Evolutionary conservation across 2,329 filamentous ascomycete genomes (phyloP).

Genomic region (Verticillium nonalfalfae): DNA sequence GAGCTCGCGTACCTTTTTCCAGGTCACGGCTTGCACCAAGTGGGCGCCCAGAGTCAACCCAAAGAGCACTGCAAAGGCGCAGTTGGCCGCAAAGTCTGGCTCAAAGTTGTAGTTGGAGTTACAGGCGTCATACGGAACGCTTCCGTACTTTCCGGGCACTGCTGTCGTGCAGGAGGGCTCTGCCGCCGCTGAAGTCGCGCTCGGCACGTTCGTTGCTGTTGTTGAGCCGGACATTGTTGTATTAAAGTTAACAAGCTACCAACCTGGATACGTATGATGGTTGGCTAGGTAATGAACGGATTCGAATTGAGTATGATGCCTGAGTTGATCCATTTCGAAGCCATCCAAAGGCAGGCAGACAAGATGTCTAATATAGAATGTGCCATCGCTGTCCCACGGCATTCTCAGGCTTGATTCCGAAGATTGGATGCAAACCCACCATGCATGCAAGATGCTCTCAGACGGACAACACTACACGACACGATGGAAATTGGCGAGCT

Average conservation of each 20-base stretch:
- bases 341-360: background rate
- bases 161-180: slow-evolving; percentile 19
- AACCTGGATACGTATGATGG: background rate
- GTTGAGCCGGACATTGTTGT: background rate
- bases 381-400: background rate
- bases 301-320: too few relatives aligned
- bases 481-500: background rate
- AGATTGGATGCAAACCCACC: background rate
- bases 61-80: slow-evolving; percentile 23
- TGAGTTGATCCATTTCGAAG: background rate
- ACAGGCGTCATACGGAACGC: slow-evolving; percentile 22
- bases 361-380: background rate
- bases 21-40: slow-evolving; percentile 19
- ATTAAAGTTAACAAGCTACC: background rate
- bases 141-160: slow-evolving; percentile 22
- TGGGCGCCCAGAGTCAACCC: slow-evolving; percentile 19
- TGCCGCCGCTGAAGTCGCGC: slow-evolving; percentile 2
- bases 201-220: background rate
- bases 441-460: background rate
- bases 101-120: slow-evolving; percentile 24
- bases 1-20: slow-evolving; percentile 19
- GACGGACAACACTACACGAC: background rate
- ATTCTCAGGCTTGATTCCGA: background rate
- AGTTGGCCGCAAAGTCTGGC: slow-evolving; percentile 24
- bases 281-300: background rate